Base-by-base conservation (phyloP, 1,139 yeast species). In the Kodamaea ohmeri region DNA sequence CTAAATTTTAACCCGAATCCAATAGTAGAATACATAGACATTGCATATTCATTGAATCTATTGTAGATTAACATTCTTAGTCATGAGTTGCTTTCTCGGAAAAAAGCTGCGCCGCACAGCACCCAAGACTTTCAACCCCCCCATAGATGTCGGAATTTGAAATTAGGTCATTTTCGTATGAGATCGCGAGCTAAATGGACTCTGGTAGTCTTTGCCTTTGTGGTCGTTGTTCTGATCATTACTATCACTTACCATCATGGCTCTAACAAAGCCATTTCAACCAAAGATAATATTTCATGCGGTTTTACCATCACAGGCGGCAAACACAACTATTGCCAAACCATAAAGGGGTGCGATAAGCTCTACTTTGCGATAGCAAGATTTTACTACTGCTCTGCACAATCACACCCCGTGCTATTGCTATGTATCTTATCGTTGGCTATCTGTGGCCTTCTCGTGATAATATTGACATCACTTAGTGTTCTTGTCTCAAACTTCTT, bases 401-500 rank as follows among this genome's bases (percentile, higher is more conserved):
- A 40, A 11, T 46, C 43, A 21, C 55, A 50, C 14, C 45, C 57
- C 4, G 25, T 35, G 12, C 30, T 44, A 8, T 38, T 44, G 14
- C 40, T 45, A 11, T 22, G 48, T 6, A 22, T 41, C n/a, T 29
- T 53, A 12, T 53, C 59, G n/a, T 19, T 47, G 7, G 40, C 43
- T 1, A 48, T 59, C 12, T 25, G 59, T n/a, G 20, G 43, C 6
- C 36, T 42, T 3, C 44, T 61, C 9, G 45, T 50, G 6, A 27
- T 55, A 1, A 49, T 62, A 9, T 46, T 63, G 17, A 39, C 52
- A 2, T 47, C 61, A 12, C 44, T 68, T 24, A 63, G 72, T 44
- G 51, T 65, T 16, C 48, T 67, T 18, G 67, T 66, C n/a, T 58
- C 73, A 24, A 63, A 59, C 39, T 67, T 58, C 41, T 49, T 68